Percentiles rank a stretch among this genome's conserved stretches.
These are phyloP conservation scores for Ophiostoma himal-ulmi DNA, from an alignment of 2,329 filamentous ascomycete species.

Conservation along the genomic window DNA sequence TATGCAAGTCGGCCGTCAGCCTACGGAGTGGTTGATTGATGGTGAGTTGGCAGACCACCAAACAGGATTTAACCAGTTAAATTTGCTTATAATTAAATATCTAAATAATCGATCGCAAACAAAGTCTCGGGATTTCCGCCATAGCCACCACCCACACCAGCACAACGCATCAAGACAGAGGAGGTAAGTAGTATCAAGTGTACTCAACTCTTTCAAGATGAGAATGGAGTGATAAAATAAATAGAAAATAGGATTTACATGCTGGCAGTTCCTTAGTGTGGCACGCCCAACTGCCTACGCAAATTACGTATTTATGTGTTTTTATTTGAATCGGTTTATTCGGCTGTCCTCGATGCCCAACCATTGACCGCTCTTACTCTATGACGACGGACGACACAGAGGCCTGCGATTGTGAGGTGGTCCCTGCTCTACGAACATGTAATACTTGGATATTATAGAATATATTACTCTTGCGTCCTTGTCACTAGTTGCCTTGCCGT, in stretches of 20 bases:
- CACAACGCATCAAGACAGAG: neutral
- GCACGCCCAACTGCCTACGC: neutral
- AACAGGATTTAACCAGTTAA: neutral
- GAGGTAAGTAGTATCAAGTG: neutral
- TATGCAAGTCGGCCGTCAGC: conserved; percentile 2
- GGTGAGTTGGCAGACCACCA: neutral
- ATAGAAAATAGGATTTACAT: neutral
- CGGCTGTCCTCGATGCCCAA: neutral
- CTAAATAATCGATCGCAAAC: neutral
- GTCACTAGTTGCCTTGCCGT: neutral
- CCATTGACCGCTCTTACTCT: conserved; percentile 3
- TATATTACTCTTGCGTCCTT: neutral
- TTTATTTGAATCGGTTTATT: neutral
- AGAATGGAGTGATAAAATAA: neutral
- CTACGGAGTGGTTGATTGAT: neutral
- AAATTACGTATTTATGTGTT: neutral
- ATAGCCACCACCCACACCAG: conserved; percentile 6
- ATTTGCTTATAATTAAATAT: neutral
- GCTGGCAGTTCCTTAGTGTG: neutral
- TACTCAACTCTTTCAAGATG: neutral
- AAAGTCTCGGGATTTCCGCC: neutral
- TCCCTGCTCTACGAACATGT: neutral
- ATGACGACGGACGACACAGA: neutral
- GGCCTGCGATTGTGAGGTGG: neutral
- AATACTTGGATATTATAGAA: neutral